Conservation (phyloP, 495 filamentous ascomycete species). For the Tricharina praecox region DNA sequence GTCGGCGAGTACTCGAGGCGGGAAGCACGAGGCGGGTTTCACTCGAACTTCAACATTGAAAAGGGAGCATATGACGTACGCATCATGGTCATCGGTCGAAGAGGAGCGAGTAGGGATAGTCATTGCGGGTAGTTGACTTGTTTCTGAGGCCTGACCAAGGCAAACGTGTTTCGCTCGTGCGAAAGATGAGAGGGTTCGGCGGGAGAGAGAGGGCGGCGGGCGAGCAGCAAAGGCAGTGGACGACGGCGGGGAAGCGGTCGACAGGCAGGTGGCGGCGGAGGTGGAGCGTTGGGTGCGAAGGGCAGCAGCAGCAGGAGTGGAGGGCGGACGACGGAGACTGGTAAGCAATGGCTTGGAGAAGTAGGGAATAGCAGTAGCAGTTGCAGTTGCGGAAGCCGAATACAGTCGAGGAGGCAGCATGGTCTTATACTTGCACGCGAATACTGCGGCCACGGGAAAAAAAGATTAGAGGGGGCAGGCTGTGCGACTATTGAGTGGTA, state of each 20-base stretch:
- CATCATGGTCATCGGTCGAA: background rate
- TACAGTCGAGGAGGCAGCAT: background rate
- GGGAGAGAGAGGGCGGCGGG: background rate
- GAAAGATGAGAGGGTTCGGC: conserved; percentile 3
- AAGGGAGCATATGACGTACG: no score
- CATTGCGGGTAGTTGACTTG: conserved; percentile 10
- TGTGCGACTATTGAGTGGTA: no score
- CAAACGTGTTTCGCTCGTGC: conserved; percentile 25
- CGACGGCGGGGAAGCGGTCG: background rate
- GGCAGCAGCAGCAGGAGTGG: background rate
- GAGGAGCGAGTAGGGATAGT: conserved; percentile 10
- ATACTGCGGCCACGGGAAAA: no score
- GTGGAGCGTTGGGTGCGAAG: background rate
- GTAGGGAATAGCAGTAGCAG: no score
- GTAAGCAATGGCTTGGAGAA: background rate
- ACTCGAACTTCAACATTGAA: no score
- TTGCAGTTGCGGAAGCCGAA: background rate
- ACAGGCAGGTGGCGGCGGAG: no score
- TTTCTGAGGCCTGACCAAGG: conserved; percentile 25
- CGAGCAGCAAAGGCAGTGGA: no score
- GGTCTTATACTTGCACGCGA: background rate
- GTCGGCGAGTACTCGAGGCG: no score
- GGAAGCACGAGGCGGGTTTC: conserved; percentile 1
- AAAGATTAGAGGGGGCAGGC: no score
- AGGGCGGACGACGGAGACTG: background rate